Evolutionary conservation across 257 asterid species (phyloP).

Genomic region (Scutellaria barbata): DNA sequence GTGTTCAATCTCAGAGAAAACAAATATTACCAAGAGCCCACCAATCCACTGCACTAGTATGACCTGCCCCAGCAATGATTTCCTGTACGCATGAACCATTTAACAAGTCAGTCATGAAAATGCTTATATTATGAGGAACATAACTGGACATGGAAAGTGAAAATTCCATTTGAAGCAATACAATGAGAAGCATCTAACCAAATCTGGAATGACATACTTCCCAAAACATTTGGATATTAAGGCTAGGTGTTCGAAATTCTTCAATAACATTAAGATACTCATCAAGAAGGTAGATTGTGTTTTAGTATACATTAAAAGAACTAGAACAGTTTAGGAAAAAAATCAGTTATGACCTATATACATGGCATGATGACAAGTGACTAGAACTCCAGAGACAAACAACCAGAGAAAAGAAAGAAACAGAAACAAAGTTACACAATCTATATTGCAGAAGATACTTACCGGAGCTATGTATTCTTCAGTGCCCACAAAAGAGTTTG

Average conservation of each 20-base stretch:
- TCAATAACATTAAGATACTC: neutral
- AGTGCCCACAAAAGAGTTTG: constrained; percentile 96
- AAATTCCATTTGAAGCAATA: neutral
- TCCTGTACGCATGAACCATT: constrained; percentile 56
- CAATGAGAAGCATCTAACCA: constrained; percentile 11
- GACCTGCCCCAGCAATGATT: constrained; percentile 95
- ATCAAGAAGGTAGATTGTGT: constrained; percentile 5
- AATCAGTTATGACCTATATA: neutral
- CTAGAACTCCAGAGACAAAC: neutral
- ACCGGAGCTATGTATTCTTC: constrained; percentile 99
- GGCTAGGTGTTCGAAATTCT: neutral
- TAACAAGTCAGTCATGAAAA: constrained; percentile 23
- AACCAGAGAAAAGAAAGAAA: neutral
- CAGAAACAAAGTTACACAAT: neutral
- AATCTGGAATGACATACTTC: neutral
- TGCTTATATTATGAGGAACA: neutral
- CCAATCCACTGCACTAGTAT: constrained; percentile 98
- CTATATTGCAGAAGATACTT: constrained; percentile 38
- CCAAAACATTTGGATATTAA: neutral
- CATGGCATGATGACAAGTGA: neutral
- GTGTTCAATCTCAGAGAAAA: constrained; percentile 25
- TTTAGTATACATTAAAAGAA: neutral
- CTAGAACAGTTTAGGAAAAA: neutral
- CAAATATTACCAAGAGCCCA: constrained; percentile 95
- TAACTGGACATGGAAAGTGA: neutral